Base-by-base conservation (phyloP, 2,329 filamentous ascomycete genomes). In the Phaeophleospora eucalypticola region DNA sequence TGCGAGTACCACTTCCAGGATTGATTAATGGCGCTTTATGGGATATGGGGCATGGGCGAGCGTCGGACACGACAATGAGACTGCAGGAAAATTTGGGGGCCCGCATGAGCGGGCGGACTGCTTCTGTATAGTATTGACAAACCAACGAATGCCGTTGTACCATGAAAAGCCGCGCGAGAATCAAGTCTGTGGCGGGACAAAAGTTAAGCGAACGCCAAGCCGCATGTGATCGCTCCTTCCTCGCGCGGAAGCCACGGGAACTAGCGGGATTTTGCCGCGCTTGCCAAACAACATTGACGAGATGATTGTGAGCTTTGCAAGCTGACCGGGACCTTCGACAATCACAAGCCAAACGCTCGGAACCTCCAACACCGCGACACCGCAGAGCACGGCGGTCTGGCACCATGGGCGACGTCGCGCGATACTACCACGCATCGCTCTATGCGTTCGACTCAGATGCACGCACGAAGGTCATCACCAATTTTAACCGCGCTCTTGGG, bases 371-470 rank as follows among this genome's bases (percentile, higher is more conserved):
- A n/a, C n/a, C n/a, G n/a, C n/a, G n/a, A n/a, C n/a, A n/a, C n/a
- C n/a, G n/a, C n/a, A n/a, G n/a, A n/a, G n/a, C n/a, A n/a, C n/a
- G n/a, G n/a, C n/a, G n/a, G n/a, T n/a, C n/a, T 29, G 34, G 44
- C n/a, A 55, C 8, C 20, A 63, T 60, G 56, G 47, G 48, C 17
- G 49, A 51, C 18, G 38, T 17, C 12, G 49, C 58, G 17, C 43
- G 46, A 7, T 65, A 62, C 50, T 37, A 59, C 39, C 61, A 65
- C 45, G 45, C 53, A 8, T 56, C 59, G 2, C 45, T 61, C 17
- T 62, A 63, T 45, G 43, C 41, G 2, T 65, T 65, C 51, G 51
- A 45, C 40, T 34, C 47, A 15, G 39, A 27, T 2, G 60, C 52
- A 4, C 27, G 49, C 10, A 43, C 53, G 4, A 47, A 48, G 16